These are phyloP conservation scores for Boeremia lycopersici DNA, from an alignment of 2,329 filamentous ascomycete genomes.

Conservation along the genomic window DNA sequence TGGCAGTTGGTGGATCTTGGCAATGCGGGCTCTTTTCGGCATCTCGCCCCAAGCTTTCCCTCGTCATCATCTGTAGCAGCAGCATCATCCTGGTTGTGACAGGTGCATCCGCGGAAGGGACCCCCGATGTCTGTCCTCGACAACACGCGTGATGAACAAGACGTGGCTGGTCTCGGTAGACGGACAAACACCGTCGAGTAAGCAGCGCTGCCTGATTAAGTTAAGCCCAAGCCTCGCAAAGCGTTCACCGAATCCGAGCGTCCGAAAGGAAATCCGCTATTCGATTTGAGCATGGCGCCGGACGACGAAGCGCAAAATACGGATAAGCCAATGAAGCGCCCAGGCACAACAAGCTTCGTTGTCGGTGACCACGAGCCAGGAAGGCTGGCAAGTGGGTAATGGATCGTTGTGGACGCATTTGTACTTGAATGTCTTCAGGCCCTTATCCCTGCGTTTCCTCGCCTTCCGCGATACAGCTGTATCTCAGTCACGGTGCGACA, in stretches of 20 bases:
- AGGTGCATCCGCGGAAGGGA: not conserved
- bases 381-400: slow-evolving; percentile 12
- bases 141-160: not conserved
- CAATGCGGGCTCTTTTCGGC: slow-evolving; percentile 5
- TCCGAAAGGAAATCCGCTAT: slow-evolving; percentile 6
- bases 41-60: not conserved
- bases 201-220: slow-evolving; percentile 14
- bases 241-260: slow-evolving; percentile 13
- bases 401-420: slow-evolving; percentile 1
- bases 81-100: not conserved
- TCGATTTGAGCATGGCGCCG: slow-evolving; percentile 14
- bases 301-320: slow-evolving; percentile 10
- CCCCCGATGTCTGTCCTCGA: not conserved
- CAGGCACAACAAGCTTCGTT: slow-evolving; percentile 13
- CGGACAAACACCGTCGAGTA: slow-evolving; percentile 12
- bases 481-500: slow-evolving; percentile 11
- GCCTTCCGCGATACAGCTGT: slow-evolving; percentile 3
- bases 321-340: slow-evolving; percentile 11
- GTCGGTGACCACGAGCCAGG: slow-evolving; percentile 15
- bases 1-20: slow-evolving; percentile 12
- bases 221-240: slow-evolving; percentile 10
- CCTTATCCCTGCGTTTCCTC: slow-evolving; percentile 4
- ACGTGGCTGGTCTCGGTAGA: slow-evolving; percentile 14
- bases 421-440: slow-evolving; percentile 14
- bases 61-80: too few species aligned